A percentile compares a stretch with the other conserved stretches of the same genome.
Conservation (phyloP, 2,329 filamentous ascomycete genomes). For the Fusarium nurragi region DNA sequence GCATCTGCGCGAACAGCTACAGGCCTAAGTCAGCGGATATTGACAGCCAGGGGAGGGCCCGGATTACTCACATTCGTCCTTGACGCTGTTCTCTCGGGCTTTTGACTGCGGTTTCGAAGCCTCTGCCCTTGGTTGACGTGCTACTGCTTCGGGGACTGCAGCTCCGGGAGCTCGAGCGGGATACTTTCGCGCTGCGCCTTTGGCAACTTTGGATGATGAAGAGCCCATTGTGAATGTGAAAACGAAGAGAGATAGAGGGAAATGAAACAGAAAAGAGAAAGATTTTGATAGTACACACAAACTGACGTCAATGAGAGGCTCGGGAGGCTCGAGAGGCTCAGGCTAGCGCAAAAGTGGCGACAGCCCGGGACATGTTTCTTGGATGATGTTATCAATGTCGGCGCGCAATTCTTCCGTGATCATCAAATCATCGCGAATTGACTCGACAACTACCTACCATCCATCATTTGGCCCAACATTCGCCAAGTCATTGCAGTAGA, state of each 20-base stretch:
- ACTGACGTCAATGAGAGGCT: background rate
- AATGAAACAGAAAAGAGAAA: background rate
- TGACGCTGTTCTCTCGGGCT: slow-evolving; percentile 18
- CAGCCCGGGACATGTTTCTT: slow-evolving; percentile 7
- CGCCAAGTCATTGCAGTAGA: background rate
- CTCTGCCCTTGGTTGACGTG: slow-evolving; percentile 29
- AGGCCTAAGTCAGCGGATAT: slow-evolving; percentile 15
- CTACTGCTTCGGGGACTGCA: slow-evolving; percentile 32
- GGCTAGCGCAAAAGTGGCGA: slow-evolving; percentile 9
- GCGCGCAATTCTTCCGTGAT: slow-evolving; percentile 42
- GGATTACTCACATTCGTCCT: slow-evolving; percentile 36
- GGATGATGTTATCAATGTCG: slow-evolving; percentile 34
- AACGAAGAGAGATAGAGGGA: background rate
- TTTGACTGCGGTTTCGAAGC: slow-evolving; percentile 17
- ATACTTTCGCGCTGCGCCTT: slow-evolving; percentile 55
- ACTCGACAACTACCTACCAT: background rate
- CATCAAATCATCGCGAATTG: background rate
- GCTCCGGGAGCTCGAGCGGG: slow-evolving; percentile 51
- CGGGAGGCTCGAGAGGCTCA: background rate
- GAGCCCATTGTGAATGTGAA: slow-evolving; percentile 51
- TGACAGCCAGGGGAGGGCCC: background rate
- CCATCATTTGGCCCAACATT: background rate
- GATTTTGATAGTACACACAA: slow-evolving; percentile 4
- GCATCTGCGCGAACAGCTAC: slow-evolving; percentile 54
- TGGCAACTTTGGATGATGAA: slow-evolving; percentile 57